Base-by-base conservation (phyloP, 495 filamentous ascomycete species). In the Trichoderma virens region DNA sequence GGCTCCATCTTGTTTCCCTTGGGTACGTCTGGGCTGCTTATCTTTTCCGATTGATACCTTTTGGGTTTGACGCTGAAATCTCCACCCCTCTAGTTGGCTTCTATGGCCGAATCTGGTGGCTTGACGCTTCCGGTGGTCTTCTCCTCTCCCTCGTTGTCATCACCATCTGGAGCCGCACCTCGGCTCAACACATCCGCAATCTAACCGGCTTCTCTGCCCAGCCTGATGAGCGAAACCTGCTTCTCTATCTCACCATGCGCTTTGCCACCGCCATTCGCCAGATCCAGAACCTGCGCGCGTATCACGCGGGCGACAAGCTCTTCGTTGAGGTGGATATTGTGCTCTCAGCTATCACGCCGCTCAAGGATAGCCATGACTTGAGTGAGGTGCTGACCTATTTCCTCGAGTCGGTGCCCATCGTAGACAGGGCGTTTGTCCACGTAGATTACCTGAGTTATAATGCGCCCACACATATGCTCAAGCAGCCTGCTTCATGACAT, bases 181-280 rank as follows among this genome's bases (percentile, higher is more conserved):
- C 88, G 0, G 73, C 78, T 23, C 85, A 88, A 27, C 92, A 97
- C 66, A 96, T 97, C 72, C 81, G 84, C 62, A 89, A 94, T 61
- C 81, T 97, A 18, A 88, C 89, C 0, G 93, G 93, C 3, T 90
- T 88, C 35, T 89, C 91, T 0, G 91, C 91, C 30, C 85, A 86
- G 0, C 84, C 90, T 0, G 88, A 89, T 62, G 89, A 96, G 68
- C 83, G 91, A 39, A 96, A 93, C 69, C 83, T 96, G 23, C 76
- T 97, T 8, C 80, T 97, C 0, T 97, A 97, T 75, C 81, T 95
- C 65, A 93, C 91, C 1, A 96, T 97, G 92, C 86, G 93, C 2
- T 97, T 97, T 70, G 93, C 92, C 25, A 90, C 89, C 61, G 88
- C 89, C 4, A 93, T 97, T 65, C 86, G 86, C 68, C 89, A 92